Evolutionary conservation across 331 rosid genomes (phyloP).

Genomic region (Spiraea crenata): DNA sequence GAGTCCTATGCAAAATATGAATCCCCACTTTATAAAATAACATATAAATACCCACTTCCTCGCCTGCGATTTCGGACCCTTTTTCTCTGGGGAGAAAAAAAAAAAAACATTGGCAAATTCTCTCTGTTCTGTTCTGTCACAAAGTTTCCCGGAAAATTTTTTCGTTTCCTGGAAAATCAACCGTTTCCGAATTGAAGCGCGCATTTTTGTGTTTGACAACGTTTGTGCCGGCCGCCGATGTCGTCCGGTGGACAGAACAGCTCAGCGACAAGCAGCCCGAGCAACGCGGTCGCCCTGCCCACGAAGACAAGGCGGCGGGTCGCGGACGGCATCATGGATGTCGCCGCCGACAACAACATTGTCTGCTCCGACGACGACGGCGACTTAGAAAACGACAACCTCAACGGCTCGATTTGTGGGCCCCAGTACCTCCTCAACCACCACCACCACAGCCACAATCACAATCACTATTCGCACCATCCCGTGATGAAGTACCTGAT

Average conservation of each 20-base stretch:
- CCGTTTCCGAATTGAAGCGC: neutral
- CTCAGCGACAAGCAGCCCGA: slow-evolving; percentile 59
- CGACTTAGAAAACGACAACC: slow-evolving; percentile 32
- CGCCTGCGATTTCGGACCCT: slow-evolving; percentile 37
- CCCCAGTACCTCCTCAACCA: slow-evolving; percentile 26
- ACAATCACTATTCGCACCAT: slow-evolving; percentile 22
- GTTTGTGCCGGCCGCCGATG: slow-evolving; percentile 46
- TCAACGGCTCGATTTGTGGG: slow-evolving; percentile 24
- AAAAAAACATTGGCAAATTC: neutral
- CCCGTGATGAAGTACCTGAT: slow-evolving; percentile 42
- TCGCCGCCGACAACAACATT: slow-evolving; percentile 19
- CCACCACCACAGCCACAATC: slow-evolving; percentile 17
- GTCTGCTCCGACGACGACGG: slow-evolving; percentile 34
- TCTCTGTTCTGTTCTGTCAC: neutral
- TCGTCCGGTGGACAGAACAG: slow-evolving; percentile 55
- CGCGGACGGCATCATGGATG: slow-evolving; percentile 57
- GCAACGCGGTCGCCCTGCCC: slow-evolving; percentile 41
- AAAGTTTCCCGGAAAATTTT: neutral
- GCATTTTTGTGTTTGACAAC: neutral
- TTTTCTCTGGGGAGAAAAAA: neutral
- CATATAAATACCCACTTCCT: slow-evolving; percentile 17
- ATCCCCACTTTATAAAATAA: neutral
- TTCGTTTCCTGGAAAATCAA: neutral
- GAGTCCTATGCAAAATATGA: too few species aligned
- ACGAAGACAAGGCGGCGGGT: slow-evolving; percentile 84